A percentile compares a stretch with the other conserved stretches of the same genome.
Conservation (phyloP, 2,329 filamentous ascomycete species). For the Beauveria pseudobassiana region DNA sequence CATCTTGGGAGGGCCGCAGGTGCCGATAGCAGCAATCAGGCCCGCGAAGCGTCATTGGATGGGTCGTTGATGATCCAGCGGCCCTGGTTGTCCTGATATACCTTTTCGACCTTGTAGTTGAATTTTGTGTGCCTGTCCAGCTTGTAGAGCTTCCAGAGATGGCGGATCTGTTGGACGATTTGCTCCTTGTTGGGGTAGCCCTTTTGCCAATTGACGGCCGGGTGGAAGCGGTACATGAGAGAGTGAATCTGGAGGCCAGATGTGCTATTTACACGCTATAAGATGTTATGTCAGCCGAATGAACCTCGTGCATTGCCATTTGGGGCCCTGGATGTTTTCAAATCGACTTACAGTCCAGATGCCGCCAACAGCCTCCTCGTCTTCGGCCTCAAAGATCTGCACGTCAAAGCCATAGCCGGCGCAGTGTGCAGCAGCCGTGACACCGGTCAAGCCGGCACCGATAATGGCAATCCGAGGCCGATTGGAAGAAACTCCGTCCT, state of each 20-base stretch:
- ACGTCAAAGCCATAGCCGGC: constrained; percentile 82
- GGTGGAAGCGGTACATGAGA: constrained; percentile 83
- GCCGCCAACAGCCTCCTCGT: constrained; percentile 60
- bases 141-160: constrained; percentile 69
- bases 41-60: constrained; percentile 69
- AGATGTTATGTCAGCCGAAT: background rate
- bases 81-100: constrained; percentile 60
- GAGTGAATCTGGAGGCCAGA: constrained; percentile 79
- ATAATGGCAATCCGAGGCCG: constrained; percentile 63
- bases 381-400: constrained; percentile 66
- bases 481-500: constrained; percentile 45
- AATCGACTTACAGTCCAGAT: constrained; percentile 63
- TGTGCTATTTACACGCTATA: constrained; percentile 69
- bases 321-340: background rate
- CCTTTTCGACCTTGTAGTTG: constrained; percentile 58
- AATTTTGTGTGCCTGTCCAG: constrained; percentile 66
- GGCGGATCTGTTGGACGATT: constrained; percentile 63
- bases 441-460: constrained; percentile 64
- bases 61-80: constrained; percentile 73
- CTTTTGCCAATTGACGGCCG: constrained; percentile 63
- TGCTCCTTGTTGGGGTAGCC: constrained; percentile 74
- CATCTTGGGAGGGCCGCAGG: constrained; percentile 71
- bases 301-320: background rate
- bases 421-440: constrained; percentile 74
- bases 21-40: constrained; percentile 70